Evolutionary conservation across 495 filamentous ascomycete genomes (phyloP).

Genomic region (Astrothelium macrocarpum): DNA sequence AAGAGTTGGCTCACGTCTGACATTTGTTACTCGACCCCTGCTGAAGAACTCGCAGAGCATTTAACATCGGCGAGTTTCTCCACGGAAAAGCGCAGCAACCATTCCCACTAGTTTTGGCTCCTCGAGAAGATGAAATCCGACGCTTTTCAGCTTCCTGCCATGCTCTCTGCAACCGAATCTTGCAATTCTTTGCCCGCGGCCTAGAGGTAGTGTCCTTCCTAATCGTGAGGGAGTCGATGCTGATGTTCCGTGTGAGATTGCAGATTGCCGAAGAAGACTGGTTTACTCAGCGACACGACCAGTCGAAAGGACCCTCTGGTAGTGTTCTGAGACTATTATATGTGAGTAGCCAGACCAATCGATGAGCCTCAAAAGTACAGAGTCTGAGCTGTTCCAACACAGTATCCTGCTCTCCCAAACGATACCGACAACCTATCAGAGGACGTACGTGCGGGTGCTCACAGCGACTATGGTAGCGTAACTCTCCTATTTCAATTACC

Average conservation of each 20-base stretch:
- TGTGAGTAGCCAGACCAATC: constrained; percentile 35
- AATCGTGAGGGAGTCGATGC: background rate
- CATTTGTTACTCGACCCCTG: background rate
- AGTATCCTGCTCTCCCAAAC: constrained; percentile 7
- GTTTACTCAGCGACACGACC: constrained; percentile 66
- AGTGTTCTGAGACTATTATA: constrained; percentile 76
- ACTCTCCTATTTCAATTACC: constrained; percentile 70
- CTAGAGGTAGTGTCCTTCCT: constrained; percentile 43
- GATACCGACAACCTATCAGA: constrained; percentile 38
- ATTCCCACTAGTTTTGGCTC: constrained; percentile 54
- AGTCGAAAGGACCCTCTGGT: constrained; percentile 49
- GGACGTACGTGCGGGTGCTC: constrained; percentile 57
- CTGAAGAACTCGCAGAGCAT: constrained; percentile 48
- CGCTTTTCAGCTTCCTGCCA: constrained; percentile 62
- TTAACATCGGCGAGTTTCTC: constrained; percentile 81
- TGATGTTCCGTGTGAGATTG: constrained; percentile 10
- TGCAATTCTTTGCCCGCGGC: constrained; percentile 66
- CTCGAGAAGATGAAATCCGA: constrained; percentile 50
- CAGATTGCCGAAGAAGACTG: constrained; percentile 38
- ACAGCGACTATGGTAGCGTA: constrained; percentile 57
- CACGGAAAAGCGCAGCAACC: constrained; percentile 69
- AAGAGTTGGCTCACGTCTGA: constrained; percentile 48
- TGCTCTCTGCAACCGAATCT: constrained; percentile 58
- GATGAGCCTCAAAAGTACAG: background rate
- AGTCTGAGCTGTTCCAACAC: background rate